Conservation (phyloP, 306 rosid species). For the Malus sieversii region DNA sequence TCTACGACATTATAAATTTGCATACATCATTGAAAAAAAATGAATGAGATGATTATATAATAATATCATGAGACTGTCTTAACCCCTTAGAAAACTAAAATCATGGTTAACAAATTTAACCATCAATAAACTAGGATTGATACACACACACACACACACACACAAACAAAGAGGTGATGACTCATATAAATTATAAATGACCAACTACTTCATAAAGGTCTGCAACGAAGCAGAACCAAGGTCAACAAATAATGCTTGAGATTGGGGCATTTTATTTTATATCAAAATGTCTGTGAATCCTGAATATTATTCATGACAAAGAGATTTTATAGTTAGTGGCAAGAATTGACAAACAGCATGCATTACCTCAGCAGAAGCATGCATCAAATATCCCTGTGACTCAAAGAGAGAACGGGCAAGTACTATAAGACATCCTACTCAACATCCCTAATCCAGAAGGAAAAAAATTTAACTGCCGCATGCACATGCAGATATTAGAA, state of each 20-base stretch:
- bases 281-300: too few relatives aligned
- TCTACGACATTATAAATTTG: slow-evolving; percentile 1
- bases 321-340: not conserved
- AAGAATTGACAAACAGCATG: not conserved
- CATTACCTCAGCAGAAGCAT: not conserved
- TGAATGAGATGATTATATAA: not conserved
- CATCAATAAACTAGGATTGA: not conserved
- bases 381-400: not conserved
- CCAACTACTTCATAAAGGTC: not conserved
- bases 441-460: not conserved
- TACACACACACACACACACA: not conserved
- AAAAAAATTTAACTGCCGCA: not conserved
- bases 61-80: not conserved
- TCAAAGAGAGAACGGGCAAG: not conserved
- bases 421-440: not conserved
- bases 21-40: not conserved
- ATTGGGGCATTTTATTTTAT: not conserved
- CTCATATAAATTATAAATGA: not conserved
- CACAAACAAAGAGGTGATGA: not conserved
- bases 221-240: not conserved
- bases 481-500: not conserved
- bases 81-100: not conserved
- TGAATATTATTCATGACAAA: too few relatives aligned
- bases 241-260: not conserved
- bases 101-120: not conserved